Conservation (phyloP, 1,284 basidiomycete species). For the Meripilus lineatus region DNA sequence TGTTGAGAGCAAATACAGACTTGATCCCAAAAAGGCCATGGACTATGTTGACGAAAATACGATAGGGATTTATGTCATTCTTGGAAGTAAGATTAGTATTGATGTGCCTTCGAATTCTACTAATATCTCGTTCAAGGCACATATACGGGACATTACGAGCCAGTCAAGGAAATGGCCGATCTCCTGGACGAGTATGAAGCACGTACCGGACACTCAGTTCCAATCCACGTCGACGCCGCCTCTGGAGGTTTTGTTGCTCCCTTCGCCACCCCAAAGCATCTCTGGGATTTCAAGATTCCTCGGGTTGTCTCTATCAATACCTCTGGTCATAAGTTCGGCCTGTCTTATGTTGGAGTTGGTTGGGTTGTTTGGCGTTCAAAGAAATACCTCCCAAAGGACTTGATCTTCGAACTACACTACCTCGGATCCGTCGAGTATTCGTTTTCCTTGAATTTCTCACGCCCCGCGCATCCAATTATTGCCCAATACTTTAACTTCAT, state of each 20-base stretch:
- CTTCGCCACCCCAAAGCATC: slow-evolving; percentile 71
- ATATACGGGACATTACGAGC: slow-evolving; percentile 93
- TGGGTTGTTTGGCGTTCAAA: slow-evolving; percentile 85
- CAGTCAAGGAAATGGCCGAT: slow-evolving; percentile 83
- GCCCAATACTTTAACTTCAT: slow-evolving; percentile 92
- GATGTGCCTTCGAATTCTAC: neutral
- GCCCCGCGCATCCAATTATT: slow-evolving; percentile 87
- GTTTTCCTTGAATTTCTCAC: slow-evolving; percentile 94
- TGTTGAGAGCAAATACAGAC: slow-evolving; percentile 72
- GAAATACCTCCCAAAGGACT: slow-evolving; percentile 75
- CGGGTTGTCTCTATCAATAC: slow-evolving; percentile 89
- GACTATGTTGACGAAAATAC: slow-evolving; percentile 92
- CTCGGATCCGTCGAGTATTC: slow-evolving; percentile 54
- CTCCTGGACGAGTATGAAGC: slow-evolving; percentile 83
- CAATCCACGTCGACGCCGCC: slow-evolving; percentile 84
- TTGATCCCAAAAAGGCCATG: slow-evolving; percentile 84
- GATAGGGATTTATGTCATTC: slow-evolving; percentile 77
- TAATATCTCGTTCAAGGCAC: slow-evolving; percentile 42
- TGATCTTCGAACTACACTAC: slow-evolving; percentile 93
- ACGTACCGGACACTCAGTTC: slow-evolving; percentile 75
- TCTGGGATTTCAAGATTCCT: slow-evolving; percentile 85
- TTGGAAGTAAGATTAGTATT: slow-evolving; percentile 49
- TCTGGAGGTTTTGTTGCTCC: slow-evolving; percentile 86
- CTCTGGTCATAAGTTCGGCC: slow-evolving; percentile 88
- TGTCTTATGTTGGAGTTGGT: slow-evolving; percentile 84